Conservation (phyloP, 257 asterid genomes). For the Primulina huaijiensis region DNA sequence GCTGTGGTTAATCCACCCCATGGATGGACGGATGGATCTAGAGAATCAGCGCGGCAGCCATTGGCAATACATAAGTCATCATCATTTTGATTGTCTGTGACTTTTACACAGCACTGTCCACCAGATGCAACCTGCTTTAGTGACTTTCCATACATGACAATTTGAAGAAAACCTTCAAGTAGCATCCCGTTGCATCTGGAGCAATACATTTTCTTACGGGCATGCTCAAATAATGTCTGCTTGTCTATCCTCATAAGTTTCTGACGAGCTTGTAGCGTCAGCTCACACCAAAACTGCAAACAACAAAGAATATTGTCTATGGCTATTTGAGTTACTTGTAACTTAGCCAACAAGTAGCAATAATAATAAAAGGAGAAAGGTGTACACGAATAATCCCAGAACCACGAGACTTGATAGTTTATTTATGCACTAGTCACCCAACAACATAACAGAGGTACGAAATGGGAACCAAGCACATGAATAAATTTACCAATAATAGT, state of each 20-base stretch:
- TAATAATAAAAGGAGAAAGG: conserved; percentile 6
- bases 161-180: conserved; percentile 89
- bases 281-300: conserved; percentile 91
- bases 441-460: conserved; percentile 3
- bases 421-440: neutral
- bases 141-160: conserved; percentile 89
- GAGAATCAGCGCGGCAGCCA: conserved; percentile 64
- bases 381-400: neutral
- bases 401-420: neutral
- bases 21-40: conserved; percentile 89
- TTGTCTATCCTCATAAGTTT: conserved; percentile 78
- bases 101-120: conserved; percentile 34
- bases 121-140: conserved; percentile 65
- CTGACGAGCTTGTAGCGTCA: conserved; percentile 75
- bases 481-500: neutral
- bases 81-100: conserved; percentile 42
- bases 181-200: conserved; percentile 95
- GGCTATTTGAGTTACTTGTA: neutral
- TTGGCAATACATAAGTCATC: conserved; percentile 35
- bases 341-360: neutral
- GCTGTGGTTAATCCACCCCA: conserved; percentile 95
- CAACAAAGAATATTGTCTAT: conserved; percentile 17
- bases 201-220: conserved; percentile 96
- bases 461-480: neutral
- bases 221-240: conserved; percentile 87